Evolutionary conservation across 2,329 filamentous ascomycete species (phyloP), one percentile per base, ranked within the genome.

Genomic region (Penicillium italicum): DNA sequence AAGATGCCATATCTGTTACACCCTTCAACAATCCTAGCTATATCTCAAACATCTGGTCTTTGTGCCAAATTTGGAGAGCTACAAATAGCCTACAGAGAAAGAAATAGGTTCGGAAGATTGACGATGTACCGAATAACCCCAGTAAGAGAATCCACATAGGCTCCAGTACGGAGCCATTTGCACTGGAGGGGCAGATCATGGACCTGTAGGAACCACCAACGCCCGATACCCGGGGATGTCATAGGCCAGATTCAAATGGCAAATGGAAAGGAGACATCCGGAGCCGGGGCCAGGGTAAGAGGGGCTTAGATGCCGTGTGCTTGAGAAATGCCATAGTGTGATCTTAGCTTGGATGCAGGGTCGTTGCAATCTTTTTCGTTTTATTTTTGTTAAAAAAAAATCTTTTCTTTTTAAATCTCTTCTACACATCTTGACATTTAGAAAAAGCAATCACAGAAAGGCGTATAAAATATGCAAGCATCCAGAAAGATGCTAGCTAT

Each of bases 11-110:
- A 22, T 18, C 9, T 50, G 46, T 45, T 3, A 45, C 50, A 36
- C 20, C 22, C 24, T 22, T 26, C 12, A 31, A 16, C 18, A 6
- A 44, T 33, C 37, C 22, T 8, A 31, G 49, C 33, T 26, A 46
- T 41, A 31, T 22, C 34, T 31, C 38, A 43, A 36, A 47, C 43
- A 24, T 30, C 24, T 43, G 1, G 20, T 49, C 65, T 68, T 68
- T 68, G 66, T 68, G 57, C 61, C 59, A 62, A 55, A 58, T 60
- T 56, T 57, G 56, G 58, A 46, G 14, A 48, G 24, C 33, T 37
- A 50, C 38, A 50, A 52, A 58, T 30, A 58, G 16, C 28, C 8
- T 14, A 24, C 2, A 22, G 34, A 38, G 43, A 41, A 43, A 56
- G 40, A 36, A 41, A n/a, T 36, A 33, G 33, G 43, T 41, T 31